Evolutionary conservation across 1,284 basidiomycete genomes (phyloP).

Genomic region (Ustilago hordei): DNA sequence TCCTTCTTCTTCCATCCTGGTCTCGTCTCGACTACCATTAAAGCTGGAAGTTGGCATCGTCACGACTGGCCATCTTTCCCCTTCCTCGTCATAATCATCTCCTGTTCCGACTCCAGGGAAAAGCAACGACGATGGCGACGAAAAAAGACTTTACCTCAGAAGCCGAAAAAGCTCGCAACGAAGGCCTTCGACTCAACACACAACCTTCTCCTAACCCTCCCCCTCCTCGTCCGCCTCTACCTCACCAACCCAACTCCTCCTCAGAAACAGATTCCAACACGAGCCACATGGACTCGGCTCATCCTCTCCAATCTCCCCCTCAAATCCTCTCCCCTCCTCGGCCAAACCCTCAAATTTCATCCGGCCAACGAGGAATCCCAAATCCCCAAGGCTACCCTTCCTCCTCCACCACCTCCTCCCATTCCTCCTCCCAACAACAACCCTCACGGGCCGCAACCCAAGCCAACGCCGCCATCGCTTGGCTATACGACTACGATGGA

Average conservation of each 20-base stretch:
- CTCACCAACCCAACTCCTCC: neutral
- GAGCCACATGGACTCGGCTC: neutral
- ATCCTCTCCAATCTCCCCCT: constrained; percentile 11
- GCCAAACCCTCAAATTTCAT: constrained; percentile 1
- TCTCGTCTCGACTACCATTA: too few species aligned
- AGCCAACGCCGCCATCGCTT: constrained; percentile 11
- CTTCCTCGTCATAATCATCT: too few species aligned
- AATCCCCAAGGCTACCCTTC: constrained; percentile 4
- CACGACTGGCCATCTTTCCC: too few species aligned
- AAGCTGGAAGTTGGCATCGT: too few species aligned
- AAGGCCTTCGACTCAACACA: neutral
- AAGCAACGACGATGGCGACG: neutral
- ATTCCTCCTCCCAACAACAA: neutral
- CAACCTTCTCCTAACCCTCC: neutral
- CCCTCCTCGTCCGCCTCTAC: neutral
- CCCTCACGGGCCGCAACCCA: neutral
- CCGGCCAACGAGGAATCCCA: constrained; percentile 3
- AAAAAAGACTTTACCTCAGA: neutral
- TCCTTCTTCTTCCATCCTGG: neutral
- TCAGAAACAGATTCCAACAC: constrained; percentile 6
- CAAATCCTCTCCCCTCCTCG: neutral
- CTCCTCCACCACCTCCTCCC: neutral
- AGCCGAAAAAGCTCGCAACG: neutral
- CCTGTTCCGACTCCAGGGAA: neutral
- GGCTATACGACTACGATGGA: constrained; percentile 43